Evolutionary conservation across 306 rosid species (phyloP).

Genomic region (Vigna nakashimae): DNA sequence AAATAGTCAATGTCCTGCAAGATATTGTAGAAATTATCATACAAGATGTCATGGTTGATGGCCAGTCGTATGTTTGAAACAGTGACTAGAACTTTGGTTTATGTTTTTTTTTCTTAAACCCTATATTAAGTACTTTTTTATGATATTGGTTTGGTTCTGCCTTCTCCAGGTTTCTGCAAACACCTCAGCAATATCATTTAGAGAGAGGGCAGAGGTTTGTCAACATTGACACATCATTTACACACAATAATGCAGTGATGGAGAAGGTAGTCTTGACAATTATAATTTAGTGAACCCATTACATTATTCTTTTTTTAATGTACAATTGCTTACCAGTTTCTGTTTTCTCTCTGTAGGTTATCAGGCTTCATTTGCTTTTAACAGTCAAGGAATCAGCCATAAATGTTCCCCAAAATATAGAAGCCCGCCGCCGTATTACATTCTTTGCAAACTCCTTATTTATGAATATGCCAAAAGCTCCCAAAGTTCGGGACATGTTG

Average conservation of each 20-base stretch:
- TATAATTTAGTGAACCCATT: neutral
- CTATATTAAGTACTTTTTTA: constrained; percentile 36
- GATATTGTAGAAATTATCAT: constrained; percentile 92
- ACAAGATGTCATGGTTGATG: constrained; percentile 84
- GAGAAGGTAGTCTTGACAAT: constrained; percentile 71
- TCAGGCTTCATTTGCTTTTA: constrained; percentile 90
- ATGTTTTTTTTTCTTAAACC: constrained; percentile 12
- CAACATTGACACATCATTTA: constrained; percentile 50
- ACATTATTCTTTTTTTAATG: constrained; percentile 31
- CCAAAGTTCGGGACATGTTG: constrained; percentile 87
- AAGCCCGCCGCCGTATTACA: constrained; percentile 97
- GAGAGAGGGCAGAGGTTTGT: constrained; percentile 74
- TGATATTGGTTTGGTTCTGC: constrained; percentile 41
- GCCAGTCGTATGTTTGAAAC: constrained; percentile 64
- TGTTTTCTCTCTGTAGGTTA: constrained; percentile 62
- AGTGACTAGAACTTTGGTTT: constrained; percentile 19
- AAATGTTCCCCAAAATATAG: constrained; percentile 94
- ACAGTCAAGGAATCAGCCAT: constrained; percentile 97
- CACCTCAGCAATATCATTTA: constrained; percentile 33
- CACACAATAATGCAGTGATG: constrained; percentile 53
- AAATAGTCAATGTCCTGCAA: constrained; percentile 87
- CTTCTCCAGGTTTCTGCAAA: constrained; percentile 56
- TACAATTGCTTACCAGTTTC: constrained; percentile 43
- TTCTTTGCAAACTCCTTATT: constrained; percentile 97
- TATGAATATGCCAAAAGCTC: constrained; percentile 95